Evolutionary conservation across 2,329 filamentous ascomycete genomes (phyloP).

Genomic region (Fusarium cyanostomum): DNA sequence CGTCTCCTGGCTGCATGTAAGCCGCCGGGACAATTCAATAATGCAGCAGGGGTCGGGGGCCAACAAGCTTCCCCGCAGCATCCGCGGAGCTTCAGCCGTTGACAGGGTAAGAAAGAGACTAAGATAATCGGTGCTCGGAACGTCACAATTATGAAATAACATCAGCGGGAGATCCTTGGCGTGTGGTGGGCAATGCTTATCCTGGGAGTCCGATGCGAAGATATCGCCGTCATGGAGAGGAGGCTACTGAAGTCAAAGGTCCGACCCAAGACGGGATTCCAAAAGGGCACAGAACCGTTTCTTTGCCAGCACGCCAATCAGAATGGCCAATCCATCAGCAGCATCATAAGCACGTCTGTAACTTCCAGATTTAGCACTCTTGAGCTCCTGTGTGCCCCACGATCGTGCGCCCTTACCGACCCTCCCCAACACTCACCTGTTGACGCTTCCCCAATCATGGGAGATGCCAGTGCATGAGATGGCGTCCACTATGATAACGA

Average conservation of each 20-base stretch:
- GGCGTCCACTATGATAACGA: conserved; percentile 13
- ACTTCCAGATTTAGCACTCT: no score
- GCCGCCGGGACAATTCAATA: neutral
- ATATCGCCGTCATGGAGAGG: conserved; percentile 16
- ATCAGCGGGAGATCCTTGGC: neutral
- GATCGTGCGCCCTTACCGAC: neutral
- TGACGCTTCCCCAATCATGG: no score
- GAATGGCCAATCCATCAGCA: neutral
- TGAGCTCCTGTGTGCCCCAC: neutral
- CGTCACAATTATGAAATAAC: conserved; percentile 28
- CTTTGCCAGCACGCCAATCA: neutral
- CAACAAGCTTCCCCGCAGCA: conserved; percentile 11
- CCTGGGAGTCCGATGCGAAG: neutral
- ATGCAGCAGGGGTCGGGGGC: neutral
- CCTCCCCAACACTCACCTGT: neutral
- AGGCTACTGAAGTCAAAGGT: conserved; percentile 2
- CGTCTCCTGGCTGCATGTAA: conserved; percentile 9
- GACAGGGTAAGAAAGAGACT: neutral
- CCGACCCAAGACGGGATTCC: neutral
- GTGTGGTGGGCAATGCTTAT: neutral
- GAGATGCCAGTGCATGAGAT: neutral
- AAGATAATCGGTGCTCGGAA: neutral
- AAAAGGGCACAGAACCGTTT: neutral
- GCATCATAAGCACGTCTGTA: neutral
- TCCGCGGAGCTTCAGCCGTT: neutral